Percentiles rank a stretch among this genome's conserved stretches.
phyloP scores from a whole-genome alignment of 2,329 filamentous ascomycete species.

The Rosellinia necatrix region DNA sequence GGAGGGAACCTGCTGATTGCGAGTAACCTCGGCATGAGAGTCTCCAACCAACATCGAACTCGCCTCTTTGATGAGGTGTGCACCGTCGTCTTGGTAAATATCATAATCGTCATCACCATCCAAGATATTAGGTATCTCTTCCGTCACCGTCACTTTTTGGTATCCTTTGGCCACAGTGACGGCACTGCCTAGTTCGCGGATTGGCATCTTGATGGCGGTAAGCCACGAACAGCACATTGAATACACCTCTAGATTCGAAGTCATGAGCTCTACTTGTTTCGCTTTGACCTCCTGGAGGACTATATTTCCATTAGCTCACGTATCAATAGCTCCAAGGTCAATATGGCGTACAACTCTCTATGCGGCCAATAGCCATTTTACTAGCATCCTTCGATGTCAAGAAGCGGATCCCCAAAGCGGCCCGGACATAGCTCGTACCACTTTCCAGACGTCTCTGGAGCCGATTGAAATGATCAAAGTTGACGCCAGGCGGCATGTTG shows the following conservation, averaged over 20 bases:
- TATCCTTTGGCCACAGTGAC: not conserved
- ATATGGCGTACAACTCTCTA: constrained; percentile 26
- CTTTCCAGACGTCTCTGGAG: constrained; percentile 23
- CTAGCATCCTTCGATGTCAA: not conserved
- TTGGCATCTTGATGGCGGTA: constrained; percentile 27
- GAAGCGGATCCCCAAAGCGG: constrained; percentile 22
- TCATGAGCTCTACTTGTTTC: constrained; percentile 29
- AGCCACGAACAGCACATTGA: constrained; percentile 30
- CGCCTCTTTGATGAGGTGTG: not conserved
- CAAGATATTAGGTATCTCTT: not conserved
- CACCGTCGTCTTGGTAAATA: constrained; percentile 3
- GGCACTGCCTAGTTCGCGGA: not conserved
- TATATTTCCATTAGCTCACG: constrained; percentile 23
- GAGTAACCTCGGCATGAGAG: not conserved
- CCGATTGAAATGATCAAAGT: constrained; percentile 11
- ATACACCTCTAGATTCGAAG: constrained; percentile 24
- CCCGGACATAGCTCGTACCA: constrained; percentile 28
- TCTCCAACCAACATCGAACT: not conserved
- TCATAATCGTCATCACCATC: constrained; percentile 18
- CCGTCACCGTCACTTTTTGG: not conserved
- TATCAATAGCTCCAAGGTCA: not conserved
- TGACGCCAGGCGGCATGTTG: constrained; percentile 30
- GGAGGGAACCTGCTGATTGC: not conserved
- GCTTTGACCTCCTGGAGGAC: constrained; percentile 29
- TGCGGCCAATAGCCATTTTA: constrained; percentile 2